phyloP scores from a whole-genome alignment of 2,329 filamentous ascomycete genomes.

The Orbilia quercus region DNA sequence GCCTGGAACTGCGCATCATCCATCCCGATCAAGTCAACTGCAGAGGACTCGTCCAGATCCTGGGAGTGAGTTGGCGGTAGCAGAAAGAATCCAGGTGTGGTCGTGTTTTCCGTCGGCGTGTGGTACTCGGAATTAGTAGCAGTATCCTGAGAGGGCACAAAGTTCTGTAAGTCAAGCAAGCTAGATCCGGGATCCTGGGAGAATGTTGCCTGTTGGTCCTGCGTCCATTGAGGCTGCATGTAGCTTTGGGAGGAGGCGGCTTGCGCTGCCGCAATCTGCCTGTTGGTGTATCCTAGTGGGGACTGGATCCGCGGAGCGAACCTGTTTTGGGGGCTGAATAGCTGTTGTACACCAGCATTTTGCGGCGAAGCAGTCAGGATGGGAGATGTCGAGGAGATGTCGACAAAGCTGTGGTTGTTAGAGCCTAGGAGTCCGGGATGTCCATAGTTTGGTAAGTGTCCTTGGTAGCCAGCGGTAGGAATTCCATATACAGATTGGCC shows the following conservation, averaged over 20 bases:
- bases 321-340: slow-evolving; percentile 24
- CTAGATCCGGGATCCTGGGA: slow-evolving; percentile 32
- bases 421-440: slow-evolving; percentile 26
- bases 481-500: slow-evolving; percentile 36
- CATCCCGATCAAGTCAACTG: slow-evolving; percentile 24
- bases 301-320: slow-evolving; percentile 41
- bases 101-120: slow-evolving; percentile 36
- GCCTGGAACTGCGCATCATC: slow-evolving; percentile 38
- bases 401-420: slow-evolving; percentile 28
- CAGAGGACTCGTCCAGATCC: slow-evolving; percentile 32
- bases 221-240: slow-evolving; percentile 26
- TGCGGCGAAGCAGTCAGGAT: slow-evolving; percentile 33
- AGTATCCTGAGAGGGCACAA: slow-evolving; percentile 26
- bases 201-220: slow-evolving; percentile 16
- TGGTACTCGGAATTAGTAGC: slow-evolving; percentile 35
- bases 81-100: slow-evolving; percentile 24
- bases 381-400: slow-evolving; percentile 40
- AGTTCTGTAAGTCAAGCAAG: slow-evolving; percentile 15
- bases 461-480: slow-evolving; percentile 22
- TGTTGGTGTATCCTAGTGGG: slow-evolving; percentile 31
- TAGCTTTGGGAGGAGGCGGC: slow-evolving; percentile 6
- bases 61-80: slow-evolving; percentile 11
- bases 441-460: slow-evolving; percentile 36
- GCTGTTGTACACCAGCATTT: slow-evolving; percentile 33
- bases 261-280: slow-evolving; percentile 16